These are phyloP conservation scores for Zea mays DNA, from an alignment of 176 grass and related monocot genomes.

Conservation along the genomic window Zm-B73-REFERENCE-NAM-5.0 NC_050102.1:163701001-163701500, in stretches of 20 bases:
- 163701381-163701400: neutral
- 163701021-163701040: slow-evolving; percentile 9
- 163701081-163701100: slow-evolving; percentile 31
- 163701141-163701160: neutral
- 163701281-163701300: slow-evolving; percentile 14
- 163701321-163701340: neutral
- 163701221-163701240: slow-evolving; percentile 7
- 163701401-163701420: slow-evolving; percentile 3
- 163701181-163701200: slow-evolving; percentile 2
- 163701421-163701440: slow-evolving; percentile 21
- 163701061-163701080: neutral
- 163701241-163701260: slow-evolving; percentile 10
- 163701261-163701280: slow-evolving; percentile 10
- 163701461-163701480: slow-evolving; percentile 47
- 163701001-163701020: slow-evolving; percentile 66
- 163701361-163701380: neutral
- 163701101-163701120: neutral
- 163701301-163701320: neutral
- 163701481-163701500: slow-evolving; percentile 65
- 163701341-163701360: neutral
- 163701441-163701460: slow-evolving; percentile 67
- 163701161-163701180: neutral
- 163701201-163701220: slow-evolving; percentile 18
- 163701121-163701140: slow-evolving; percentile 9
- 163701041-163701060: slow-evolving; percentile 4